phyloP scores from a whole-genome alignment of 805 yeast genomes.

The Phaffomyces antillensis region DNA sequence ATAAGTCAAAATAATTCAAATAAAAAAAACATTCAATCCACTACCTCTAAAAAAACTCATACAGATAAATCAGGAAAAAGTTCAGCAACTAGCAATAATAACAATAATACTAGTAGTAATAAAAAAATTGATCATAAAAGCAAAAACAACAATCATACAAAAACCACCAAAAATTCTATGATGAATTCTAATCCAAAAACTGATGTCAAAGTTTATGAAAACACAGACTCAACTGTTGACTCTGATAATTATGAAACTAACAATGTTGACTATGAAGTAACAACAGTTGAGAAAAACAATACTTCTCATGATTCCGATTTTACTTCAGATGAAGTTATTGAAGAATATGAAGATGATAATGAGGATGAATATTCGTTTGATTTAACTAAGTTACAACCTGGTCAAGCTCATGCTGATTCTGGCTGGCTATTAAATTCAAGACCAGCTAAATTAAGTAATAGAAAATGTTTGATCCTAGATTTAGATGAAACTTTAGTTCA shows the following conservation, averaged over 20 bases:
- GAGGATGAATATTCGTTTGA: constrained; percentile 39
- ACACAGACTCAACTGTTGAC: constrained; percentile 21
- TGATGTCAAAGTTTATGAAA: constrained; percentile 24
- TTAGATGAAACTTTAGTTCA: constrained; percentile 96
- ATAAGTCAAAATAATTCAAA: not conserved
- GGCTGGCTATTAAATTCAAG: constrained; percentile 61
- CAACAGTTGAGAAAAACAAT: constrained; percentile 5
- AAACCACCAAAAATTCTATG: not conserved
- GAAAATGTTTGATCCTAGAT: constrained; percentile 86
- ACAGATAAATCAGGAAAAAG: not conserved
- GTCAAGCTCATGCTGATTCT: constrained; percentile 59
- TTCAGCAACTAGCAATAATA: not conserved
- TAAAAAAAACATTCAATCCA: not conserved
- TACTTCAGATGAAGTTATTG: constrained; percentile 18
- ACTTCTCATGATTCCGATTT: constrained; percentile 16
- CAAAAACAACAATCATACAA: not conserved
- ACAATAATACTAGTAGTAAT: not conserved
- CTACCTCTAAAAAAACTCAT: not conserved
- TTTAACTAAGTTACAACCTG: constrained; percentile 59
- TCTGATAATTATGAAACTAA: constrained; percentile 3
- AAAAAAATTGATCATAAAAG: not conserved
- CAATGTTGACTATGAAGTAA: constrained; percentile 1
- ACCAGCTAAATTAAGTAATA: constrained; percentile 40
- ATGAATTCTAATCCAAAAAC: constrained; percentile 8
- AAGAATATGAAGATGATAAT: constrained; percentile 18